Conservation (phyloP, 345 rosid genomes). For the Rubroshorea leprosula region DNA sequence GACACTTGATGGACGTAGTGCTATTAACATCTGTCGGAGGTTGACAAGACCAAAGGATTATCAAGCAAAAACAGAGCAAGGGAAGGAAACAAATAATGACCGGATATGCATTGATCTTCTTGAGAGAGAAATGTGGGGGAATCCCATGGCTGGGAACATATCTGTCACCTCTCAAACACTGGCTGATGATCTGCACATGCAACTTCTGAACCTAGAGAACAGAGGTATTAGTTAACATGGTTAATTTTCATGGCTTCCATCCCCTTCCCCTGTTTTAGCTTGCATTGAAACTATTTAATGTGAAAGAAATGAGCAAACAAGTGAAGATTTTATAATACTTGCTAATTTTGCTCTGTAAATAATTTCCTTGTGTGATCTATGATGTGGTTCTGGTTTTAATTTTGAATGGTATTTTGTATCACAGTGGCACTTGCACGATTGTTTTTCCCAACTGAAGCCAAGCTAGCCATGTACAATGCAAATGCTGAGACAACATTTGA, state of each 20-base stretch:
- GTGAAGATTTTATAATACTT: too few relatives aligned
- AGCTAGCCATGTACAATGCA: slow-evolving; percentile 87
- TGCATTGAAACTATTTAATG: too few relatives aligned
- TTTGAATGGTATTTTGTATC: slow-evolving; percentile 9
- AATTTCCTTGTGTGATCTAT: background rate
- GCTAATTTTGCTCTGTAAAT: too few relatives aligned
- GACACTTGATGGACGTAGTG: slow-evolving; percentile 73
- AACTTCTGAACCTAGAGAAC: slow-evolving; percentile 80
- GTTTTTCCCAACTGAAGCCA: slow-evolving; percentile 86
- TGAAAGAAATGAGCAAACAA: too few relatives aligned
- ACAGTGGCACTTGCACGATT: slow-evolving; percentile 86
- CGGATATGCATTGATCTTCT: slow-evolving; percentile 76
- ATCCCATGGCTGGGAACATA: slow-evolving; percentile 52
- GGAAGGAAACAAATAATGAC: slow-evolving; percentile 73
- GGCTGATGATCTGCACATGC: slow-evolving; percentile 83
- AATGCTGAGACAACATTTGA: slow-evolving; percentile 62
- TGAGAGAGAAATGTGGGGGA: slow-evolving; percentile 79
- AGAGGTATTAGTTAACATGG: slow-evolving; percentile 51
- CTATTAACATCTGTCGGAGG: slow-evolving; percentile 76
- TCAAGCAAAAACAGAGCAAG: slow-evolving; percentile 58
- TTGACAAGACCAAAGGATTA: slow-evolving; percentile 88
- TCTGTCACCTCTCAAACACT: slow-evolving; percentile 41
- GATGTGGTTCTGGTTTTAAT: background rate
- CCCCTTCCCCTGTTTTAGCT: too few relatives aligned
- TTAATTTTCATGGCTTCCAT: background rate